A percentile compares a stretch with the other conserved stretches of the same genome.
phyloP scores from a whole-genome alignment of 2,329 filamentous ascomycete species.

The Ophiostoma quercus region DNA sequence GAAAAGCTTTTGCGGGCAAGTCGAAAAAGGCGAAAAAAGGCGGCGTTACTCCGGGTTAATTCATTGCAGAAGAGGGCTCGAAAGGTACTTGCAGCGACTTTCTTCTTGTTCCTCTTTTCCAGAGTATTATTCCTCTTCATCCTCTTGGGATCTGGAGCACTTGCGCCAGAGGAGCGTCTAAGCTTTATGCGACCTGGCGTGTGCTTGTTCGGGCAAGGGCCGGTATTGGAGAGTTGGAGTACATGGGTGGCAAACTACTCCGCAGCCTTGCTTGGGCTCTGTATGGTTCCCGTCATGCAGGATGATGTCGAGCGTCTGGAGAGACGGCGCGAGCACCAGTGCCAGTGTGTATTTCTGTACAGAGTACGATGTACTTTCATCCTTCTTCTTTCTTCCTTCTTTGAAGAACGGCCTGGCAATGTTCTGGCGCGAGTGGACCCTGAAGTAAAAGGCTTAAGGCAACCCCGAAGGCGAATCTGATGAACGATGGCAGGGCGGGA shows the following conservation, averaged over 20 bases:
- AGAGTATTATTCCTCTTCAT: background rate
- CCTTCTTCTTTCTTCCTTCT: background rate
- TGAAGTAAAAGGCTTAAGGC: background rate
- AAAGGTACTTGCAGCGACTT: background rate
- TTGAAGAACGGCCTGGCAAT: background rate
- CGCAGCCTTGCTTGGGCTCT: background rate
- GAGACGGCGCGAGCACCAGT: background rate
- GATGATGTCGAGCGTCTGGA: constrained; percentile 2
- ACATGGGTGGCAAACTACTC: constrained; percentile 8
- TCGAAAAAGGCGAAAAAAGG: background rate
- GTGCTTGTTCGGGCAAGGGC: constrained; percentile 1
- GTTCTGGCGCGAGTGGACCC: background rate
- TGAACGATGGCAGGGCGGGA: background rate
- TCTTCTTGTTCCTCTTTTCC: too few relatives aligned
- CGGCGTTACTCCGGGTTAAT: constrained; percentile 15
- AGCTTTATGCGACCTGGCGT: background rate
- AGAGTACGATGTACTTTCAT: too few relatives aligned
- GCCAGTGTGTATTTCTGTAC: background rate
- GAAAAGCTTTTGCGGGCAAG: background rate
- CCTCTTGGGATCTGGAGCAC: background rate
- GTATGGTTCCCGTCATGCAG: background rate
- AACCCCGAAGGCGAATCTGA: background rate
- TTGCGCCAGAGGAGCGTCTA: background rate
- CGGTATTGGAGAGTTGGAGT: constrained; percentile 2
- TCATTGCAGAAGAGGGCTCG: background rate